Evolutionary conservation across 441 rosid species (phyloP), one percentile per base, ranked within the genome.

Genomic region (Monsonia emarginata): DNA sequence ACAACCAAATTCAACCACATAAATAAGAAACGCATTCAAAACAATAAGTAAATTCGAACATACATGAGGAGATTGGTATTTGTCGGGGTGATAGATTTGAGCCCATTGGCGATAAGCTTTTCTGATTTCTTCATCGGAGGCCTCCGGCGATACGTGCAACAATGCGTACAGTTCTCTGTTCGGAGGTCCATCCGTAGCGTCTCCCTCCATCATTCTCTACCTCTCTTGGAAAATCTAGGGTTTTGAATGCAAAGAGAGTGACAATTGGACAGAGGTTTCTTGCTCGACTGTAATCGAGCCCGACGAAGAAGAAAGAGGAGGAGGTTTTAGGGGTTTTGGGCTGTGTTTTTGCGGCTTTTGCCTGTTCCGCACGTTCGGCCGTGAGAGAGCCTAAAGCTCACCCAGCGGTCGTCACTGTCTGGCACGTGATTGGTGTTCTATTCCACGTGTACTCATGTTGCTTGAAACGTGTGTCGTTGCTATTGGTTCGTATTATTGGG

Each of bases 81-180:
- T 94, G 65, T 94, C 97, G 5, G 99, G 99, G 61, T 94, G 99
- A 70, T 94, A 94, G 30, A 94, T 86, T 84, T 91, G 99, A 44
- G 99, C 99, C 95, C 91, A 91, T 61, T 89, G 95, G 24, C 94
- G 97, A 76, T 94, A 89, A 68, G 99, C 86, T 68, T 80, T 88
- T 58, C 86, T 76, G 75, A 94, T 89, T 80, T 94, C 97, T 78
- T 94, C 97, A 58, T 85, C 84, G 75, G 97, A 80, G 24, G 99
- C 96, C 2, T 85, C 92, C 22, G 97, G 99, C 1, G 99, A 86
- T 5, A 94, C 78, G 75, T 94, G 90, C 22, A 94, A 76, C 16
- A 88, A 79, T 0, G 96, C 97, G 75, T 94, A 94, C 28, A 94
- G 89, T 58, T 94, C 90, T 78, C 85, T 78, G 56, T 82, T 80